Conservation (phyloP, 2,329 filamentous ascomycete genomes). For the Neonectria punicea region DNA sequence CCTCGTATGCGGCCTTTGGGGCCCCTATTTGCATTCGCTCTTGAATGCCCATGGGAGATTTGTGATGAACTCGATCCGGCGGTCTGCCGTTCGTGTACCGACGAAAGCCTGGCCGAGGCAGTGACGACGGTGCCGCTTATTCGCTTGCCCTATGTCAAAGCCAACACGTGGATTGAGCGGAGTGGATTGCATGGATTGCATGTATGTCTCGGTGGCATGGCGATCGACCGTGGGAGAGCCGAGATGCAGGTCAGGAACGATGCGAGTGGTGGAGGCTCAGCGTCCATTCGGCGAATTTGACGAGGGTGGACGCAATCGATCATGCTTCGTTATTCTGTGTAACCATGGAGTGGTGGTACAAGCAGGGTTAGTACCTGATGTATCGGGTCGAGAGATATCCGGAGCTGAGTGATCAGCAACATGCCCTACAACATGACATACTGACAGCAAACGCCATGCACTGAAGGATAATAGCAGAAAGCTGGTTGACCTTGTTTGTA, state of each 20-base stretch:
- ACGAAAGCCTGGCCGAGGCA: slow-evolving; percentile 1
- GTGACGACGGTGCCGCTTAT: background rate
- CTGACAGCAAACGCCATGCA: no score
- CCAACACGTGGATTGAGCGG: slow-evolving; percentile 15
- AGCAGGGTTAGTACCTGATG: background rate
- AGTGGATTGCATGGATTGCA: background rate
- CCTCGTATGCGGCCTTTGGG: background rate
- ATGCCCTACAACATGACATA: background rate
- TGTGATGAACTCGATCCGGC: background rate
- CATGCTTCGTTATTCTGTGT: background rate
- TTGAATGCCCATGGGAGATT: background rate
- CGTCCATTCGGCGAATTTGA: background rate
- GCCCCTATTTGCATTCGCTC: background rate
- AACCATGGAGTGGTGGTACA: background rate
- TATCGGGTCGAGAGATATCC: background rate
- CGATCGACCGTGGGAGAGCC: background rate
- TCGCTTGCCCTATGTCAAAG: background rate
- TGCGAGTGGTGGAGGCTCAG: slow-evolving; percentile 3
- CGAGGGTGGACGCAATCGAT: background rate
- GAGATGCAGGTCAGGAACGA: background rate
- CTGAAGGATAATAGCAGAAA: background rate
- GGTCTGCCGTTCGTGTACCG: background rate
- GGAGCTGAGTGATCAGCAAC: background rate
- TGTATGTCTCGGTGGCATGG: background rate
- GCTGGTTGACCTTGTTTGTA: background rate